Percentiles rank a stretch among this genome's conserved stretches.
Conservation (phyloP, 2,329 filamentous ascomycete species). For the Aspergillus awamori region DNA sequence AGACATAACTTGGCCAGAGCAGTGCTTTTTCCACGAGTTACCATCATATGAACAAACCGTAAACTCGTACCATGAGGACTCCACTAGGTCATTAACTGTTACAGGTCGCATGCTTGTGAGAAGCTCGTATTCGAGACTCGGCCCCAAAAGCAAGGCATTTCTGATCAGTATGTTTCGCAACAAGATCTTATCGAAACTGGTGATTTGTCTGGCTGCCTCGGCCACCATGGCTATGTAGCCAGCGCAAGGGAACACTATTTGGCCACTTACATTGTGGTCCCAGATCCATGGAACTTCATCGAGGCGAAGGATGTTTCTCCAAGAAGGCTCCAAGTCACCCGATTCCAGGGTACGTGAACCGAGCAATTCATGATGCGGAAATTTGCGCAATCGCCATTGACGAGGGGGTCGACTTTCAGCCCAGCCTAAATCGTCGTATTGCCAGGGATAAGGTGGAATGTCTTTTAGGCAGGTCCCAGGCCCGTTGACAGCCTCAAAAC, state of each 20-base stretch:
- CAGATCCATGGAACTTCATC: conserved; percentile 19
- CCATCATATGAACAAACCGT: conserved; percentile 12
- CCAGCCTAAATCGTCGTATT: conserved; percentile 46
- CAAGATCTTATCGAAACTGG: conserved; percentile 1
- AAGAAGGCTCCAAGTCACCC: conserved; percentile 37
- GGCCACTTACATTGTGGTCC: conserved; percentile 13
- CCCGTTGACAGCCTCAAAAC: conserved; percentile 2
- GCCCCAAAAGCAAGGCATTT: conserved; percentile 4
- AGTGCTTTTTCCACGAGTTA: conserved; percentile 13
- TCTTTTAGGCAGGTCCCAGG: conserved; percentile 20
- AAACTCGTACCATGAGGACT: conserved; percentile 21
- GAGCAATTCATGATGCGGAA: conserved; percentile 29
- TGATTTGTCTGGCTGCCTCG: conserved; percentile 14
- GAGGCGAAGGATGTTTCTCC: conserved; percentile 49
- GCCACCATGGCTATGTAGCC: conserved; percentile 15
- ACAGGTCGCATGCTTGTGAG: conserved; percentile 16
- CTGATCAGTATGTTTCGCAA: background rate
- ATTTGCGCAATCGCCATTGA: conserved; percentile 29
- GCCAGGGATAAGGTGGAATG: conserved; percentile 48
- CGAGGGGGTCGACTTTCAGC: conserved; percentile 30
- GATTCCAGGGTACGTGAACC: conserved; percentile 21
- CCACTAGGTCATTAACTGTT: conserved; percentile 1
- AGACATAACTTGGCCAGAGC: conserved; percentile 11
- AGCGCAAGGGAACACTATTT: conserved; percentile 12
- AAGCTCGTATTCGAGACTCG: conserved; percentile 14